Percentiles rank a stretch among this genome's conserved stretches.
phyloP scores from a whole-genome alignment of 495 filamentous ascomycete genomes.

The Penicillium longicatenatum region DNA sequence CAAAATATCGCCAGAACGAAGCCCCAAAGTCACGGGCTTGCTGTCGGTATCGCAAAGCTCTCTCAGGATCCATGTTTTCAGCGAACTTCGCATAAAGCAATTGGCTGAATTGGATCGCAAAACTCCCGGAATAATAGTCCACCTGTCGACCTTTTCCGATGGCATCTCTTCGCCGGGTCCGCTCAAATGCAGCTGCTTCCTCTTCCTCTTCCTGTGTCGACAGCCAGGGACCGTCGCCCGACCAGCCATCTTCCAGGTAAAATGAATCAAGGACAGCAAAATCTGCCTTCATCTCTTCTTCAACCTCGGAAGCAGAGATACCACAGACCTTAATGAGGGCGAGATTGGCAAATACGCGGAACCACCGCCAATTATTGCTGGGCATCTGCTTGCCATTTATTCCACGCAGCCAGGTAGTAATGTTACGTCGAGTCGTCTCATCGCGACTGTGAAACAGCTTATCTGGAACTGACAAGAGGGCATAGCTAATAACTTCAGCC shows the following conservation, averaged over 20 bases:
- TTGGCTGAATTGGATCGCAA: slow-evolving; percentile 30
- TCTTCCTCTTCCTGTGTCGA: slow-evolving; percentile 12
- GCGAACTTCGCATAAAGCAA: slow-evolving; percentile 21
- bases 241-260: slow-evolving; percentile 67
- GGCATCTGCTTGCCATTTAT: slow-evolving; percentile 25
- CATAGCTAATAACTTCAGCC: slow-evolving; percentile 25
- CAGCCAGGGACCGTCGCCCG: slow-evolving; percentile 69
- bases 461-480: slow-evolving; percentile 17
- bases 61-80: slow-evolving; percentile 19
- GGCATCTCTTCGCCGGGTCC: slow-evolving; percentile 5
- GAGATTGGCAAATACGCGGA: slow-evolving; percentile 27
- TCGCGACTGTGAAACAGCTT: slow-evolving; percentile 9
- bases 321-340: slow-evolving; percentile 18
- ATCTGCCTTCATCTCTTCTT: slow-evolving; percentile 16
- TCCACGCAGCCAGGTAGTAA: slow-evolving; percentile 23
- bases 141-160: slow-evolving; percentile 22
- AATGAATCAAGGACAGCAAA: slow-evolving; percentile 22
- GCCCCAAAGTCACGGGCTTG: slow-evolving; percentile 61
- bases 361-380: slow-evolving; percentile 30
- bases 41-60: slow-evolving; percentile 63
- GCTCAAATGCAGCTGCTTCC: slow-evolving; percentile 19
- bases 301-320: slow-evolving; percentile 10
- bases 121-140: slow-evolving; percentile 30
- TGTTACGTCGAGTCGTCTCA: slow-evolving; percentile 11
- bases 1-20: slow-evolving; percentile 68